phyloP scores from a whole-genome alignment of 768 basidiomycete genomes.

The Pulveroboletus sp. region DNA sequence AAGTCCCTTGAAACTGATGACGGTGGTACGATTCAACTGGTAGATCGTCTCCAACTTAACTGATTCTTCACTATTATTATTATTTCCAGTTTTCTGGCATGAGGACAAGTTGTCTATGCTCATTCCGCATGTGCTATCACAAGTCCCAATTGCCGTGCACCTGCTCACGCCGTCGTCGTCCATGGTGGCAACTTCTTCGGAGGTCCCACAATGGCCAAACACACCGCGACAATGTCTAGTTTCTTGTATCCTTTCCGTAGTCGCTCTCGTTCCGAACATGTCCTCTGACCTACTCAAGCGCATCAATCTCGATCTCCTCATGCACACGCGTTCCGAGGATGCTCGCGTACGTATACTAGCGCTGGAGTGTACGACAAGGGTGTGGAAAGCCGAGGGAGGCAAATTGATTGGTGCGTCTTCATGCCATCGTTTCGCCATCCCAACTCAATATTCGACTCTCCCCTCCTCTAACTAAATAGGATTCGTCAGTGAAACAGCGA shows the following conservation, averaged over 20 bases:
- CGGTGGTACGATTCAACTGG: slow-evolving; percentile 49
- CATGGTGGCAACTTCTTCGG: background rate
- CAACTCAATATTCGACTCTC: background rate
- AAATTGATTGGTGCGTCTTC: slow-evolving; percentile 61
- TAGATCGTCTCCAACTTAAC: background rate
- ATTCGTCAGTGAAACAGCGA: slow-evolving; percentile 74
- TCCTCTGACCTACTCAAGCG: slow-evolving; percentile 54
- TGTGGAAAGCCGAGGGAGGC: slow-evolving; percentile 76
- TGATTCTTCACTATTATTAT: background rate
- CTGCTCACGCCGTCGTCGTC: slow-evolving; percentile 12
- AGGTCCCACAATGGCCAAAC: background rate
- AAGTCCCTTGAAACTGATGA: slow-evolving; percentile 78
- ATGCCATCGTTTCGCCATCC: too few relatives aligned
- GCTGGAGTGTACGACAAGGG: slow-evolving; percentile 55
- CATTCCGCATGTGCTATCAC: slow-evolving; percentile 53
- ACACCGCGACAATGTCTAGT: slow-evolving; percentile 10
- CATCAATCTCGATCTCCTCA: slow-evolving; percentile 78
- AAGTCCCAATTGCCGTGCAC: slow-evolving; percentile 51
- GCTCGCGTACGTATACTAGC: slow-evolving; percentile 63
- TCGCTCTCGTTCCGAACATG: slow-evolving; percentile 12
- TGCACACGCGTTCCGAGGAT: slow-evolving; percentile 87
- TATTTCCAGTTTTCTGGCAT: slow-evolving; percentile 75
- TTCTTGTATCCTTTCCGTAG: slow-evolving; percentile 18
- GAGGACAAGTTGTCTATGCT: slow-evolving; percentile 72
- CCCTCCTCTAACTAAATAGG: slow-evolving; percentile 35